A percentile compares a stretch with the other conserved stretches of the same genome.
phyloP scores from a whole-genome alignment of 345 rosid species.

The Aethionema arabicum region DNA sequence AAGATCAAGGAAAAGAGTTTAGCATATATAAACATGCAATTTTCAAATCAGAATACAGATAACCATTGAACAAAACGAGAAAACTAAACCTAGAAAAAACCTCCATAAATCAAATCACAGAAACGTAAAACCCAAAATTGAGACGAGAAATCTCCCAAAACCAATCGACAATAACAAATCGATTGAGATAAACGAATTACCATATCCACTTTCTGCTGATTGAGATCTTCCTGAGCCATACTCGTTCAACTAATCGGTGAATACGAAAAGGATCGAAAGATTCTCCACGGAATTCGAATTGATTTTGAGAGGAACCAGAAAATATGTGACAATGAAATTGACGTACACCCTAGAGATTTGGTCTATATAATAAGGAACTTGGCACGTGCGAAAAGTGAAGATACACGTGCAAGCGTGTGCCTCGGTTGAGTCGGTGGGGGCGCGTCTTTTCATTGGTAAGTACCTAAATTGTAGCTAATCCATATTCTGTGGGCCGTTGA shows the following conservation, averaged over 20 bases:
- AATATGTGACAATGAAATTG: slow-evolving; percentile 23
- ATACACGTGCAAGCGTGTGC: slow-evolving; percentile 27
- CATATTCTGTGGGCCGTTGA: slow-evolving; percentile 34
- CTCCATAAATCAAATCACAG: slow-evolving; percentile 4
- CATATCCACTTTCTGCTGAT: slow-evolving; percentile 34
- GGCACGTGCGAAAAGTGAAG: slow-evolving; percentile 21
- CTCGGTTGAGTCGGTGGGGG: slow-evolving; percentile 18
- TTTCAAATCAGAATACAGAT: too few relatives aligned
- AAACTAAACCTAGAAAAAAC: not conserved
- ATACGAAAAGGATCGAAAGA: slow-evolving; percentile 7
- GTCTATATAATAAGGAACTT: not conserved
- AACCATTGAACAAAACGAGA: not conserved
- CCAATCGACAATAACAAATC: not conserved
- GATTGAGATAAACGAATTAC: slow-evolving; percentile 14
- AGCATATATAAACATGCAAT: too few relatives aligned
- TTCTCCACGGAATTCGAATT: slow-evolving; percentile 5
- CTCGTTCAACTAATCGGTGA: slow-evolving; percentile 3
- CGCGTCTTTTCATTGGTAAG: not conserved
- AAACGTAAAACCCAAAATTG: not conserved
- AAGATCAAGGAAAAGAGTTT: not conserved
- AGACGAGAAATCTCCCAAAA: not conserved
- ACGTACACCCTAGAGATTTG: slow-evolving; percentile 14
- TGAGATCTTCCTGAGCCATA: slow-evolving; percentile 39
- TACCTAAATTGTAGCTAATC: slow-evolving; percentile 8
- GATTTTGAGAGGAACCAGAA: slow-evolving; percentile 22